Base-by-base conservation (phyloP, 257 asterid species). In the Henckelia pumila region DNA sequence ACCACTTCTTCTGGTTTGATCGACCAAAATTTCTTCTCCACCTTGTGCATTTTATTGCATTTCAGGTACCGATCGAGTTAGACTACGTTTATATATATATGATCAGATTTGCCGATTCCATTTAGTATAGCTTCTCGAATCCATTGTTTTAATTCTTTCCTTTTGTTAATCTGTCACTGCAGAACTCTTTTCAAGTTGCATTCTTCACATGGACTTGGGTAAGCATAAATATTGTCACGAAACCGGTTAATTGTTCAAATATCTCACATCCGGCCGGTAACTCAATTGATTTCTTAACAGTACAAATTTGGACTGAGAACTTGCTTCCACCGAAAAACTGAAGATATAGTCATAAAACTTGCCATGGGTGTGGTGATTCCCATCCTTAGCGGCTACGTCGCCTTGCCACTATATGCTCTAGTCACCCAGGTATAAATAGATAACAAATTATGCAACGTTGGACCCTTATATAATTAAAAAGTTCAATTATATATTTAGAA, bases 191-290 rank as follows among this genome's bases (percentile, higher is more conserved):
- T 85, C 92, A 83, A 64, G 72, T 78, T 68, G 96, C 95, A 28
- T 89, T 89, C 80, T 89, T 89, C 79, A 7, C 86, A 6, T 89
- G 95, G 92, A 81, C 85, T 73, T 84, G 83, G 89, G 96, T 89
- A 76, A 75, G 94, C 53, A 6, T 57, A 33, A 13, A 35, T 28
- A 28, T 30, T 40, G n/a, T n/a, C n/a, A n/a, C 17, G 50, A 40
- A 26, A 40, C 50, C 6, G 5, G 50, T 13, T 40, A 13, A 14
- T 14, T 37, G 10, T 40, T 40, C 50, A 40, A 40, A 11, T 40
- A 40, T 40, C 59, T 9, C 9, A 53, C 20, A 21, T n/a, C n/a
- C n/a, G n/a, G n/a, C 32, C 20, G 8, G 5, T 20, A 23, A 63
- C 20, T 69, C 40, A 25, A 37, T n/a, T 13, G 37, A 50, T 57